Conservation (phyloP, 306 rosid genomes). For the Crataegus laevigata region DNA sequence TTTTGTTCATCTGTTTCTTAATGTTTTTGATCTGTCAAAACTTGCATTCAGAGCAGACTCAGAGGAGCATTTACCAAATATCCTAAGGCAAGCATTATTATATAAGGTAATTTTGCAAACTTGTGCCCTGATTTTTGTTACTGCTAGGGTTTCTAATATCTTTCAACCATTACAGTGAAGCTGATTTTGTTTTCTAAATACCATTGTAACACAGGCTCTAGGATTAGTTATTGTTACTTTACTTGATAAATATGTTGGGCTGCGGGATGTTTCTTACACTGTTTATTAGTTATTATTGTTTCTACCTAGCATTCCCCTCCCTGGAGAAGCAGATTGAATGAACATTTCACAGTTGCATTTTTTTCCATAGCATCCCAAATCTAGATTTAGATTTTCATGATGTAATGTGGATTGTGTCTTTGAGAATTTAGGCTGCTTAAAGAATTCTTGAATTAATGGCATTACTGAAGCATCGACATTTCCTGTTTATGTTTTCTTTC, state of each 20-base stretch:
- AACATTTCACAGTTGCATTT: not conserved
- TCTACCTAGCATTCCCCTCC: not conserved
- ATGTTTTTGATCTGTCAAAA: not conserved
- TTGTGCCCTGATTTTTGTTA: not conserved
- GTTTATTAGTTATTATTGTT: not conserved
- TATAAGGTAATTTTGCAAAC: constrained; percentile 57
- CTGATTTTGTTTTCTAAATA: not conserved
- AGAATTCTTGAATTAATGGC: constrained; percentile 5
- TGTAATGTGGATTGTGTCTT: not conserved
- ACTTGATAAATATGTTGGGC: not conserved
- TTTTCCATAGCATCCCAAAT: not conserved
- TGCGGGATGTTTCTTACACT: not conserved
- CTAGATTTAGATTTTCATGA: not conserved
- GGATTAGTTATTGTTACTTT: not conserved
- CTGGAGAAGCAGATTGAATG: not conserved
- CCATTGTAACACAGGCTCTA: constrained; percentile 1
- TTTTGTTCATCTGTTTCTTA: not conserved
- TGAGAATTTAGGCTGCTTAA: not conserved
- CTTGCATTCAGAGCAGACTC: constrained; percentile 11
- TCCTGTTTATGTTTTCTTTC: not conserved
- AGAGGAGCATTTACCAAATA: constrained; percentile 20
- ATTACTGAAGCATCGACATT: not conserved
- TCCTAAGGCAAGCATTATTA: constrained; percentile 48
- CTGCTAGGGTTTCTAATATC: not conserved
- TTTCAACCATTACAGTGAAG: not conserved